Conservation (phyloP, 805 yeast species). For the Saccharomyces paradoxus region DNA sequence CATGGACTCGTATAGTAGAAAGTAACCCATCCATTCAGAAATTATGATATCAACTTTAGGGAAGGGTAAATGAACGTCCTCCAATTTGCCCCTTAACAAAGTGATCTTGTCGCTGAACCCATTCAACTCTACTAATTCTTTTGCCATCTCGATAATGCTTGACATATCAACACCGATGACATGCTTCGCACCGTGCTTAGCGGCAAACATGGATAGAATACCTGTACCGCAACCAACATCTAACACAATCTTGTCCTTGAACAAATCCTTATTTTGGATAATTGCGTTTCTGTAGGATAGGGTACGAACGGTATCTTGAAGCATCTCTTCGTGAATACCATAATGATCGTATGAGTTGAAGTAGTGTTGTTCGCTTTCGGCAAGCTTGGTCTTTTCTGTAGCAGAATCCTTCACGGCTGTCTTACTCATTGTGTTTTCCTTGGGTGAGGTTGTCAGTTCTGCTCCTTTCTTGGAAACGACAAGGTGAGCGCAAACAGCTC, state of each 20-base stretch:
- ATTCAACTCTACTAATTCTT: constrained; percentile 71
- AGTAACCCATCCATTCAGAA: constrained; percentile 99
- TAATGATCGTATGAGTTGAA: constrained; percentile 93
- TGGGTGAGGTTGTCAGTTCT: not conserved
- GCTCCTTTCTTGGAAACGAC: not conserved
- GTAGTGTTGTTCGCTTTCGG: constrained; percentile 83
- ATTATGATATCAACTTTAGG: constrained; percentile 88
- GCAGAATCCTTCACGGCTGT: constrained; percentile 39
- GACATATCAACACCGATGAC: constrained; percentile 97
- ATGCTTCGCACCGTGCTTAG: constrained; percentile 96
- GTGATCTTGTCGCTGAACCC: constrained; percentile 84
- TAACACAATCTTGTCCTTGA: constrained; percentile 86
- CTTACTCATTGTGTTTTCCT: constrained; percentile 17
- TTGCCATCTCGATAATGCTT: constrained; percentile 93
- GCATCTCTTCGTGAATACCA: constrained; percentile 98
- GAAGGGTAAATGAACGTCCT: constrained; percentile 81
- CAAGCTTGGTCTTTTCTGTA: constrained; percentile 55
- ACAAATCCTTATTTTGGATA: constrained; percentile 76
- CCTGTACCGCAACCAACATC: constrained; percentile 99
- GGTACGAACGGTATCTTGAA: constrained; percentile 90
- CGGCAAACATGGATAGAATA: constrained; percentile 94
- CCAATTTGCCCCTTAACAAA: constrained; percentile 83
- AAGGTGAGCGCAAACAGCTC: not conserved
- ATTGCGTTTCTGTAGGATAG: constrained; percentile 87
- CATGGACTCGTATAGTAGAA: constrained; percentile 93